Evolutionary conservation across 371 early-diverging fungal genomes (phyloP).

Genomic region (Synchytrium microbalum): DNA sequence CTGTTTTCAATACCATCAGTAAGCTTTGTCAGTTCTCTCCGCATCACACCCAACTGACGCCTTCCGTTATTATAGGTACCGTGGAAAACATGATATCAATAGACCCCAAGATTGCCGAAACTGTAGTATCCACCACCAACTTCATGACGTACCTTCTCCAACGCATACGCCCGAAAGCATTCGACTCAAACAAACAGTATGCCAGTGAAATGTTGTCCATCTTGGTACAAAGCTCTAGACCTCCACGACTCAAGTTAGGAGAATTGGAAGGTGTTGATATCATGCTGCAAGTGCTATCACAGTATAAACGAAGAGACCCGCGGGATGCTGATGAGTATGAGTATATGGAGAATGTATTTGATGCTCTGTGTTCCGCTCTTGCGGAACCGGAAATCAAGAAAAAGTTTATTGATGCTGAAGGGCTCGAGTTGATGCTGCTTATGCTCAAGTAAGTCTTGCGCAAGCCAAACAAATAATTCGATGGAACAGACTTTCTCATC

Average conservation of each 20-base stretch:
- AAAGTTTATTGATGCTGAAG: constrained; percentile 71
- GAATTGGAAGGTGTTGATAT: constrained; percentile 64
- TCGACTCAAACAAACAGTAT: constrained; percentile 70
- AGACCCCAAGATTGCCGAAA: constrained; percentile 57
- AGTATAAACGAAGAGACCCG: constrained; percentile 70
- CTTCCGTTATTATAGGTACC: constrained; percentile 39
- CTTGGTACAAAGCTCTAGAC: constrained; percentile 55
- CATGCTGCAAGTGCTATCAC: constrained; percentile 42
- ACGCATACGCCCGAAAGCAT: constrained; percentile 41
- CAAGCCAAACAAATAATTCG: neutral
- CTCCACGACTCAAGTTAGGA: constrained; percentile 54
- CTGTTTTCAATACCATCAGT: constrained; percentile 75
- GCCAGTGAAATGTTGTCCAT: constrained; percentile 80
- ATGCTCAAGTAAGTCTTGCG: constrained; percentile 57
- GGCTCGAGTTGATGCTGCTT: constrained; percentile 85
- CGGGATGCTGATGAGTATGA: constrained; percentile 76
- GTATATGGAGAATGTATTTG: constrained; percentile 83
- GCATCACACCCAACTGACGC: neutral
- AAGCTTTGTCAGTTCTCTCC: constrained; percentile 10
- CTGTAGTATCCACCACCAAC: constrained; percentile 52
- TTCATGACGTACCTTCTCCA: constrained; percentile 66
- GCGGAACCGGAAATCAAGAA: constrained; percentile 47
- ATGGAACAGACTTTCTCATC: neutral
- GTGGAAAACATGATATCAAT: constrained; percentile 78
- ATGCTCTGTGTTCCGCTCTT: constrained; percentile 58